Conservation (phyloP, 2,329 filamentous ascomycete species). For the Aspergillus sp. region DNA sequence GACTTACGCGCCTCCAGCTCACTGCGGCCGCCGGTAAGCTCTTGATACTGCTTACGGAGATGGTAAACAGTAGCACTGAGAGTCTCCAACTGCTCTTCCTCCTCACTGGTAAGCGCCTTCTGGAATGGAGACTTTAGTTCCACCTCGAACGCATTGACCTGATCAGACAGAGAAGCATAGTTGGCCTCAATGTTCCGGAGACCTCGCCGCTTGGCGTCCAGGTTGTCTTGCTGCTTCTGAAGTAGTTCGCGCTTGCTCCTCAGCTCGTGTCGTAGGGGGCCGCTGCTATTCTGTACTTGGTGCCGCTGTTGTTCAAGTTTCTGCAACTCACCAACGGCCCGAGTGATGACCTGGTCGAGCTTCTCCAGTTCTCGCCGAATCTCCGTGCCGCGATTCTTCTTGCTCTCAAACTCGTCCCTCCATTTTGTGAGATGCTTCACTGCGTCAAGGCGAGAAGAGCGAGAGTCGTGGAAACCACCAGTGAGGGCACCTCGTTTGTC, state of each 20-base stretch:
- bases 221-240: constrained; percentile 63
- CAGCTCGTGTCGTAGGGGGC: constrained; percentile 70
- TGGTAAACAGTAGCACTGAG: constrained; percentile 64
- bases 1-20: constrained; percentile 76
- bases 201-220: constrained; percentile 62
- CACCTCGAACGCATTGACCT: constrained; percentile 67
- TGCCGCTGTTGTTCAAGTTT: constrained; percentile 72
- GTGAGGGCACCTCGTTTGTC: constrained; percentile 95
- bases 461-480: constrained; percentile 84
- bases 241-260: constrained; percentile 67
- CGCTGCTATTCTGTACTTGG: constrained; percentile 74
- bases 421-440: constrained; percentile 69
- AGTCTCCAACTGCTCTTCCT: constrained; percentile 71
- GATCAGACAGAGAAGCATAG: constrained; percentile 68
- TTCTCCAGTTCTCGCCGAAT: constrained; percentile 65
- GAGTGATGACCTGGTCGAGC: constrained; percentile 83
- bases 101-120: constrained; percentile 74
- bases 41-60: constrained; percentile 68
- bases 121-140: constrained; percentile 86
- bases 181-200: constrained; percentile 65
- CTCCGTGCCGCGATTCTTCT: constrained; percentile 57
- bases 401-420: constrained; percentile 65
- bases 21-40: constrained; percentile 64
- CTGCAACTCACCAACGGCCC: constrained; percentile 73
- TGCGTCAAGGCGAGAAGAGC: constrained; percentile 78